Evolutionary conservation across 2,329 filamentous ascomycete species (phyloP), one percentile per base, ranked within the genome.

Genomic region (Myotisia sp.): DNA sequence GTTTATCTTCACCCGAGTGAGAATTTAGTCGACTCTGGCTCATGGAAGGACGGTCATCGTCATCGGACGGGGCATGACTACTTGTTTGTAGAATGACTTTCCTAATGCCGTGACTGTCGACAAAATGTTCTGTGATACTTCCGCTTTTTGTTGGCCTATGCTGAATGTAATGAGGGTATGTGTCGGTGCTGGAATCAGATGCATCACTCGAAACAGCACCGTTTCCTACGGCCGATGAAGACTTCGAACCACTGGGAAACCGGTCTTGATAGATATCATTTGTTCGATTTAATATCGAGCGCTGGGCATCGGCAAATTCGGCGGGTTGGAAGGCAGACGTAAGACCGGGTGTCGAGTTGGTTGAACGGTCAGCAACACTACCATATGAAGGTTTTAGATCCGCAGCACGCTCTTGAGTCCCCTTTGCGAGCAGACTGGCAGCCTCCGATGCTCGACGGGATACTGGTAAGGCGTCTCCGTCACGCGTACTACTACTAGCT

Each of bases 51-150:
- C n/a, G n/a, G 10, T 23, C 27, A 13, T 40, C 38, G 6, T 37
- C 35, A 4, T 40, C 38, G 3, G 34, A 55, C 50, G 12, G 41
- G 27, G 67, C 65, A 43, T 60, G 67, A 12, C 66, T 69, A 44
- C 68, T 74, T 3, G 75, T 75, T 49, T 83, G 76, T 17, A 87
- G 63, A 1, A 87, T 71, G 28, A 84, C 71, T 57, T 87, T 87
- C 42, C 74, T 72, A 34, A 85, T 68, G 2, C 81, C 81, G 36
- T 76, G 74, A 2, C 76, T 65, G 48, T 86, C 77, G 37, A 85
- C 62, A n/a, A 81, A 63, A 40, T 79, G 81, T 55, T 86, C 79
- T 0, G 79, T 84, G 46, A 86, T 83, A 51, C 76, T 82, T 18
- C 81, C 80, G 44, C 76, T 82, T 37, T 79, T 67, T 4, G 76